Evolutionary conservation across 2,329 filamentous ascomycete species (phyloP), one percentile per base, ranked within the genome.

Genomic region (Paraconiothyrium brasiliense): DNA sequence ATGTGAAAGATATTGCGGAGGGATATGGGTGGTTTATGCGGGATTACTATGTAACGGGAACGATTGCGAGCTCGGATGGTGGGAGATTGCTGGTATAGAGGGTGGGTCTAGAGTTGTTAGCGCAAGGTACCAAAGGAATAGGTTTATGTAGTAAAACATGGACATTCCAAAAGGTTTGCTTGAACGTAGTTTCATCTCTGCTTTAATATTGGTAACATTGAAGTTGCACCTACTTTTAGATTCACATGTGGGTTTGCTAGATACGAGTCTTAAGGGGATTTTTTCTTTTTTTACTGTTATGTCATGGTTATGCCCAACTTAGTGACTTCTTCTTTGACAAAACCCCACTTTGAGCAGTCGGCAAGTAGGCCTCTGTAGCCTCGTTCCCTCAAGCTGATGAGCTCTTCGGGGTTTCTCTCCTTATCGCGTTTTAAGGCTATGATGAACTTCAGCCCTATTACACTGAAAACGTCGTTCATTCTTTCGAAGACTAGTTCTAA

Each of bases 1-100:
- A 63, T 34, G 71, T 72, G 5, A 68, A 69, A 58, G 81, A 83
- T 68, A 67, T 79, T 57, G 81, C 80, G 1, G 81, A 84, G 71
- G 76, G 77, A 22, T 83, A 83, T 75, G 66, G 79, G 3, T 82
- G 78, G 66, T 49, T 78, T 10, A 83, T 84, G 81, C 78, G 76
- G 63, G 81, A 83, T 70, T 55, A 66, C 39, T 81, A 78, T 67
- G 72, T 75, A 10, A 81, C 76, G 1, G 81, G 81, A 0, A 66
- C 61, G 11, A 58, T 73, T 32, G 64, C 80, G 8, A 67, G 68
- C 10, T 71, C 71, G 24, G 76, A 81, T 66, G 80, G 80, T 13
- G 81, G 81, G 7, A 73, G 69, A 48, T 57, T 80, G 57, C 59
- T 74, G 64, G 61, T 68, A 6, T 49, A 47, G 51, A 47, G n/a